Base-by-base conservation (phyloP, 345 rosid genomes). In the Murraya paniculata region DNA sequence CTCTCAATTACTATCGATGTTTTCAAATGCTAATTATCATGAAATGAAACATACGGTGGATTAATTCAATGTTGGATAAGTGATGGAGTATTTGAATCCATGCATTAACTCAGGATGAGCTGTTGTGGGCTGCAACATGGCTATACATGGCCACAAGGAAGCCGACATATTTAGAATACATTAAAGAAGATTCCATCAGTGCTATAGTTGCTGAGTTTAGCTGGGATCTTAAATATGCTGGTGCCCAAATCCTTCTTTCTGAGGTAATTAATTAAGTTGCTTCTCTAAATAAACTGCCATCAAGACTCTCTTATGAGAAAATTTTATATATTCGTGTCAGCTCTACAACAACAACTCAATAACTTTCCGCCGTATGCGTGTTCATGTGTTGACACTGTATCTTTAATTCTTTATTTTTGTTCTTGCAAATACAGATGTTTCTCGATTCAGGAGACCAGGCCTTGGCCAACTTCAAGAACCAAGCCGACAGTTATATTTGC, bases 61-160 rank as follows among this genome's bases (percentile, higher is more conserved):
- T 18, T 53, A 53, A 53, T 19, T 53, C 57, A 18, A 53, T 53
- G 57, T 0, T 53, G 21, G 57, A 53, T 53, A 53, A 53, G 57
- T 53, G 57, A 53, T 53, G 57, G 57, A 53, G 22, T 50, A 50
- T 3, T 50, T 53, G 57, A 53, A 53, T 53, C 7, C 4, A 53
- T 53, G 8, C 22, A 53, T 18, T 53, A 53, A 53, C 79, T 78
- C 86, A 93, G 97, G 99, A 95, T 79, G 99, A 95, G 86, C 83
- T 93, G 45, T n/a, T 92, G 82, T 95, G 99, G 99, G 96, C 96
- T 8, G 96, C 97, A 80, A 84, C 96, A 80, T 93, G 99, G 97
- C 80, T 93, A 14, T 91, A 90, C 84, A 79, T 77, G 76, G 99
- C 98, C 57, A 91, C 94, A 3, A 85, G 38, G 64, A 77, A 79